Evolutionary conservation across 495 filamentous ascomycete genomes (phyloP).

Genomic region (Gamarada debralockiae): DNA sequence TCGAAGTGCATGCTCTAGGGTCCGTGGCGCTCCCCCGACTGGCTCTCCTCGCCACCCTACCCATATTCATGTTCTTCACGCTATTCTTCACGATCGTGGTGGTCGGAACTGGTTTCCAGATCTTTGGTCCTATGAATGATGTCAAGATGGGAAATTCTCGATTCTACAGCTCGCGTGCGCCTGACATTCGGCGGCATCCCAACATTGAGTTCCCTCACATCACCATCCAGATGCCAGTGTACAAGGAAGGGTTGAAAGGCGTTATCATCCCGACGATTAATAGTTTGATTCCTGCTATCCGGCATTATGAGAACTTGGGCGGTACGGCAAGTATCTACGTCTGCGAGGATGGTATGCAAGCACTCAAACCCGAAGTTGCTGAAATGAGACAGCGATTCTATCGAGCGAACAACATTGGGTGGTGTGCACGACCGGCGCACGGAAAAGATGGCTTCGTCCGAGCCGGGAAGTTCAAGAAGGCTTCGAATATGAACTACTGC

Average conservation of each 20-base stretch:
- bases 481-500: conserved; percentile 69
- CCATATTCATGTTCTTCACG: too few relatives aligned
- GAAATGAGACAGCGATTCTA: conserved; percentile 43
- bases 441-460: conserved; percentile 43
- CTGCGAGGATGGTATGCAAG: background rate
- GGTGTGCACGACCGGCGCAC: conserved; percentile 55
- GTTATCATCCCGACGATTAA: conserved; percentile 31
- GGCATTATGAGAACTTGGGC: too few relatives aligned
- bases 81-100: too few relatives aligned
- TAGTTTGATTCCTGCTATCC: background rate
- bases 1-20: background rate
- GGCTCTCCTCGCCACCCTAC: too few relatives aligned
- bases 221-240: conserved; percentile 29
- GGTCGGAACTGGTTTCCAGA: too few relatives aligned
- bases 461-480: conserved; percentile 68
- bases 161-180: conserved; percentile 54
- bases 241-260: conserved; percentile 27
- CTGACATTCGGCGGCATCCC: conserved; percentile 30
- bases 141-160: conserved; percentile 58
- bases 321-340: too few relatives aligned
- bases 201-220: conserved; percentile 2
- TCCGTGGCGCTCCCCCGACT: background rate
- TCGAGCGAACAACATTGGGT: conserved; percentile 58
- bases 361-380: background rate
- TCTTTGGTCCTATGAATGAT: conserved; percentile 56